Base-by-base conservation (phyloP, 2,329 filamentous ascomycete species). In the Alternaria conjuncta region DNA sequence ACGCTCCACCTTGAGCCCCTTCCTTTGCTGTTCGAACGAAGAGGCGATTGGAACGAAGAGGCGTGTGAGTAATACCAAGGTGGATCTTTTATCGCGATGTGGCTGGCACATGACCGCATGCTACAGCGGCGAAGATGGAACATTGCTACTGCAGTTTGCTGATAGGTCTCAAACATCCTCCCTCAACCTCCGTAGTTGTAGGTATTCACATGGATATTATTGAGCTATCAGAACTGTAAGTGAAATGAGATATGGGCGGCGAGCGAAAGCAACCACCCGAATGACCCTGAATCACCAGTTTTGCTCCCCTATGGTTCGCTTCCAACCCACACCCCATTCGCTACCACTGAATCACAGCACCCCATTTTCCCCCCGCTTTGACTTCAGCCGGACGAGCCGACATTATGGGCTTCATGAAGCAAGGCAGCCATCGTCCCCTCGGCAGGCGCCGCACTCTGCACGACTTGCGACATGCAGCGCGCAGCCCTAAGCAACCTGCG, bases 381-480 rank as follows among this genome's bases (percentile, higher is more conserved):
- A 41, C 36, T 0, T 41, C n/a, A 18, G 8, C 1, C 36, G 4
- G 0, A 41, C 0, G 10, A 10, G n/a, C 9, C n/a, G 5, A 0
- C 2, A 41, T 3, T 41, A 41, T 18, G 36, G 36, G 36, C 36
- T 41, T 41, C 36, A 41, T 41, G 36, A 41, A 41, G 36, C 36
- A 41, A 41, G 36, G n/a, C n/a, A 41, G 36, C 36, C n/a, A 41
- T 3, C 36, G 36, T 18, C n/a, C 36, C 36, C 36, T 41, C 36
- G 36, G 36, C 1, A 41, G n/a, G n/a, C 36, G 36, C n/a, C 36
- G 9, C 4, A 41, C 36, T 18, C n/a, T 41, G n/a, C 36, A 41
- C 36, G 36, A 41, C 36, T 41, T 41, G 36, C 36, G 36, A 18
- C 5, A 5, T 8, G 36, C 36, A 41, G 36, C 36, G 36, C 36